phyloP scores from a whole-genome alignment of 2,329 filamentous ascomycete species.

The Immersiporthe knoxdaviesiana region DNA sequence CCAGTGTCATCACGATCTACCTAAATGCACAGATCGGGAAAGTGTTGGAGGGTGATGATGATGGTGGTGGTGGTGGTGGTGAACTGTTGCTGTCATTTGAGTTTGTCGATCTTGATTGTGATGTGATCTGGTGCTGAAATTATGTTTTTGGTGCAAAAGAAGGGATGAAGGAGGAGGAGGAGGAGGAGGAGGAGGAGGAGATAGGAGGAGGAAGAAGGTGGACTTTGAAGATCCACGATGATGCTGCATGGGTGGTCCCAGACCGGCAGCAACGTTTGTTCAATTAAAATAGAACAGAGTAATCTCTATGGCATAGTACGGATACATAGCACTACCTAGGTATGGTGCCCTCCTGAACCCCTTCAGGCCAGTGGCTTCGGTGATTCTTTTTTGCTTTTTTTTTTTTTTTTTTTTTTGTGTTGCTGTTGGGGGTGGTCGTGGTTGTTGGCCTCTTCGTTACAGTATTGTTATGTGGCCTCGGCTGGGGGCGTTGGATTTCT shows the following conservation, averaged over 20 bases:
- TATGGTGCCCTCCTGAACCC: background rate
- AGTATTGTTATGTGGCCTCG: background rate
- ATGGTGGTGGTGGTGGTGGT: background rate
- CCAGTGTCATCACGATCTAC: background rate
- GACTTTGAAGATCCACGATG: background rate
- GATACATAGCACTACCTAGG: too few species aligned
- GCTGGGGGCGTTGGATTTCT: background rate
- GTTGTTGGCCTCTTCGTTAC: background rate
- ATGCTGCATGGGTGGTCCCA: background rate
- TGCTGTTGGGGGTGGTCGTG: background rate
- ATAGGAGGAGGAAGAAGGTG: background rate
- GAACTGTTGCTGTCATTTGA: background rate
- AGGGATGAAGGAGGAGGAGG: background rate
- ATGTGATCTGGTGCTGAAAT: background rate
- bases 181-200: background rate
- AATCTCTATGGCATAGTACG: background rate
- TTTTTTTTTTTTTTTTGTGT: too few species aligned
- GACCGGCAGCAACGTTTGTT: background rate
- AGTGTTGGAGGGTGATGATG: background rate
- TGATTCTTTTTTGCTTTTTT: too few species aligned
- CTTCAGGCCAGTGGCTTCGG: too few species aligned
- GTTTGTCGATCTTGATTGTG: background rate
- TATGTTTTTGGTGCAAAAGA: background rate
- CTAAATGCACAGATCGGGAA: background rate
- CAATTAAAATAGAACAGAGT: background rate